Evolutionary conservation across 345 rosid genomes (phyloP), one percentile per base, ranked within the genome.

Genomic region (Eucalyptus victrix): DNA sequence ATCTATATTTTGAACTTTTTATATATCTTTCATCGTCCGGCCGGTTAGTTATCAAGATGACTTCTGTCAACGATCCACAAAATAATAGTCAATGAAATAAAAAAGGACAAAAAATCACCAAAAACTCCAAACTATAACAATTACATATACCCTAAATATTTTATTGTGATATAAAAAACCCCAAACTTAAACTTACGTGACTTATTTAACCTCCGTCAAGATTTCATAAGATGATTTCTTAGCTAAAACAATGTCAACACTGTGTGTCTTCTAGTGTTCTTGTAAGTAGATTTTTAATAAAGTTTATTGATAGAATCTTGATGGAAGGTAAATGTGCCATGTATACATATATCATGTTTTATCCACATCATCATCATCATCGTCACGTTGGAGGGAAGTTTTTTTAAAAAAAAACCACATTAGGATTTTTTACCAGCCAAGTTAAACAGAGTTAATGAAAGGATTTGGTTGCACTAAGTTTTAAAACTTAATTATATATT

Each of bases 361-460:
- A 56, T 0, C 60, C 12, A 56, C 60, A 23, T 23, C 12, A 23
- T 54, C 0, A 5, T 23, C 60, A 23, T 23, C 12, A 23, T 54
- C 0, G 5, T 23, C 60, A 54, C 6, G 3, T 0, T 4, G 3
- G 0, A 23, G 12, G 28, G 12, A 4, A 2, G 6, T 50, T 15
- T 16, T 49, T 15, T 50, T 5, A 4, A 49, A 42, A 42, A 54
- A 54, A 54, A 8, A 0, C 5, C 60, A 54, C 1, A 0, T 23
- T 56, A 56, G 62, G 12, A 56, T 56, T 56, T 56, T 56, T 24
- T 56, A 9, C 0, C 0, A 56, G 3, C 13, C 30, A 56, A 56
- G 62, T 56, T 56, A 24, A 0, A 56, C 0, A 0, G 1, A 56
- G 6, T 9, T 23, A 56, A 56, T 24, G 28, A 56, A 56, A 56